These are phyloP conservation scores for Epichloe glyceriae DNA, from an alignment of 2,329 filamentous ascomycete genomes.

Conservation along the genomic window DNA sequence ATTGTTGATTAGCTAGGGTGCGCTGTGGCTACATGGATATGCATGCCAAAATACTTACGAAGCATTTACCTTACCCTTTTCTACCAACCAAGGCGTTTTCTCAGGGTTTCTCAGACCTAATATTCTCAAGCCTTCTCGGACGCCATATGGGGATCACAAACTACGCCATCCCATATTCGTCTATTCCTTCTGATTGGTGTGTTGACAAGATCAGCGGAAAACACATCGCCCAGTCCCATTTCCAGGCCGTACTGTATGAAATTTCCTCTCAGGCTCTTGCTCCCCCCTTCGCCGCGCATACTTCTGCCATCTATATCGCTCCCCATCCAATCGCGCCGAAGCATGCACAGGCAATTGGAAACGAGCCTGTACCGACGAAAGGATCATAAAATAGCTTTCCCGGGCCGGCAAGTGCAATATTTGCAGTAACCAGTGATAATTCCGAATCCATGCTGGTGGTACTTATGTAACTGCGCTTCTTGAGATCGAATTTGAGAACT, in stretches of 20 bases:
- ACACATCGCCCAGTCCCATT: constrained; percentile 57
- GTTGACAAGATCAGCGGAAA: constrained; percentile 80
- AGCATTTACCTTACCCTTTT: constrained; percentile 57
- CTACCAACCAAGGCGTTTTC: constrained; percentile 45
- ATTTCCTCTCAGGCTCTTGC: constrained; percentile 48
- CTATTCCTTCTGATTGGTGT: constrained; percentile 50
- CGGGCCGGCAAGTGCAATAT: constrained; percentile 69
- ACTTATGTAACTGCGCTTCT: constrained; percentile 85
- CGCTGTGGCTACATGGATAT: not conserved
- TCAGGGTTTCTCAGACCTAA: constrained; percentile 61
- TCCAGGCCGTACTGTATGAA: constrained; percentile 71
- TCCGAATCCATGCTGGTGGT: constrained; percentile 98
- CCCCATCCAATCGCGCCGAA: constrained; percentile 77
- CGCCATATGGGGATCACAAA: constrained; percentile 96
- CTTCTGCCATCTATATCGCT: constrained; percentile 85
- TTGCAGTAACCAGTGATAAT: constrained; percentile 80
- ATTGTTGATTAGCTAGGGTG: not conserved
- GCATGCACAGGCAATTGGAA: constrained; percentile 78
- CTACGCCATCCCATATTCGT: constrained; percentile 72
- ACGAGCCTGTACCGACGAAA: constrained; percentile 90
- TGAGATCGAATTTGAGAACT: constrained; percentile 68
- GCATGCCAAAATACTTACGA: constrained; percentile 36
- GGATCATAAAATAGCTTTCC: constrained; percentile 89
- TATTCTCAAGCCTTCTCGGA: constrained; percentile 82
- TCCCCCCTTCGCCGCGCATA: constrained; percentile 57